Base-by-base conservation (phyloP, 1,284 basidiomycete species). In the Wolfiporia cocos region DNA sequence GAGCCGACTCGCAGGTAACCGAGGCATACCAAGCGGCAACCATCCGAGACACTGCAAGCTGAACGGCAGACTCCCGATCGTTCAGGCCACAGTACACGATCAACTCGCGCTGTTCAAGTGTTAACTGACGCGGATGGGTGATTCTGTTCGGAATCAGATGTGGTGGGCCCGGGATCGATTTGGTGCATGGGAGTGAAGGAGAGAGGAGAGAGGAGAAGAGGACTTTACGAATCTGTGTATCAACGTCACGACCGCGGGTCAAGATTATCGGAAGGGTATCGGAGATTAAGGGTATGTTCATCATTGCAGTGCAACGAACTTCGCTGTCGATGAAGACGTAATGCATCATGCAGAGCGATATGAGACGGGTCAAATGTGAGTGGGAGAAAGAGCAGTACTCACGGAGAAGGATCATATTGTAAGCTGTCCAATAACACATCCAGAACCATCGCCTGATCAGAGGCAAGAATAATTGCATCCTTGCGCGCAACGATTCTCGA, bases 221-320 rank as follows among this genome's bases (percentile, higher is more conserved):
- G 24, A 87, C 76, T 41, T 85, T 84, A 38, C 93, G 84, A 21
- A 88, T 83, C 44, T 81, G 70, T 0, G 84, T 74, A 54, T 96
- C 93, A 23, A 85, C 71, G 58, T 97, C 94, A 45, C 89, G 79
- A 1, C 88, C 86, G 17, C 92, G 79, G 5, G 78, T 75, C 22
- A 97, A 73, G 35, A 96, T 72, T 12, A 72, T 59, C 2, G 81
- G 72, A 1, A 95, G 64, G 0, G 84, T 84, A 0, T 63, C 58
- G 5, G 70, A 67, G 1, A 74, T 73, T 14, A 86, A 66, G 0
- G 88, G 81, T 1, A 92, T 70, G 51, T 91, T 85, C 49, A 91
- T 71, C 0, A 97, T 71, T 3, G 87, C 84, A 0, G 88, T 84
- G 21, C 90, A 80, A n/a, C 93, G 87, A 5, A 94, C 92, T 55